Evolutionary conservation across 306 rosid species (phyloP), one percentile per base, ranked within the genome.

Genomic region (Abrus pulchellus): DNA sequence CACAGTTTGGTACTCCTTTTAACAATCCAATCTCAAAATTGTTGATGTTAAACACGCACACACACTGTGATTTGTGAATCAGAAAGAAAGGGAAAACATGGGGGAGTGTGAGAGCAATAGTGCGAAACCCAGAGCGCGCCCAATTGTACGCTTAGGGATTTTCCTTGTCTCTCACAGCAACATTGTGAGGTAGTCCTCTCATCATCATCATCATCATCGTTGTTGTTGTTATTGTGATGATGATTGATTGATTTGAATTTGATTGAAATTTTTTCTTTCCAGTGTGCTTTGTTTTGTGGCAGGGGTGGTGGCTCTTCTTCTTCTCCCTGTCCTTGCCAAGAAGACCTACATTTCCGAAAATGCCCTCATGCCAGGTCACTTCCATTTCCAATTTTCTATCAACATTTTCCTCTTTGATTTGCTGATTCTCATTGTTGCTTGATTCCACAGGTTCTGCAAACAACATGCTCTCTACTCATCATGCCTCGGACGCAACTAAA

Each of bases 321-420:
- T 95, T 57, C 92, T 95, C 20, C 99, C 99, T 9, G 44, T 93
- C 70, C 92, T 93, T 38, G 92, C 98, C 76, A 95, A 91, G 91
- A 93, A 88, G 88, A 93, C 97, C 68, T 93, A 93, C 90, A 86
- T 92, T 72, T 95, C 99, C 29, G 98, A 95, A 77, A 95, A 93
- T 82, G 94, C 99, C 68, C 98, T 95, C 69, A 92, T 93, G 98
- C 97, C 99, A 82, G 99, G 97, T 94, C 60, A 14, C 4, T 57
- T 54, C 28, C 12, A 1, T 56, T 53, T 28, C 53, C 53, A 70
- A 36, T 11, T 61, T 2, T 6, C 28, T 38, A 0, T 8, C 30
- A 55, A 10, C 7, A 27, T 11, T 30, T 10, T 41, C 9, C 34
- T 20, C 53, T 66, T 30, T 62, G 7, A 38, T 38, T 11, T 6